These are phyloP conservation scores for Scortechinia acanthostroma DNA, from an alignment of 2,329 filamentous ascomycete species.

Conservation along the genomic window DNA sequence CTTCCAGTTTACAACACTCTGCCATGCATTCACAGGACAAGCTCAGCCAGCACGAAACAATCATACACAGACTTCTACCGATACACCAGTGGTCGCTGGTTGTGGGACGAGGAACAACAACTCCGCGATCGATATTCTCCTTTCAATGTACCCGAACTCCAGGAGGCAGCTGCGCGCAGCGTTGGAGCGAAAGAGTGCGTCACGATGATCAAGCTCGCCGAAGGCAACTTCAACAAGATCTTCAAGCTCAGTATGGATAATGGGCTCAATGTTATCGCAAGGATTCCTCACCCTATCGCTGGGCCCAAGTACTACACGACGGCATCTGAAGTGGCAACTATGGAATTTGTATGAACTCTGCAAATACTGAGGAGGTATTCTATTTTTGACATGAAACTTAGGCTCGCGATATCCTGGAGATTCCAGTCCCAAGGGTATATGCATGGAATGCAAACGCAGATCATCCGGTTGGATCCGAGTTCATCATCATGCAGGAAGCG, in stretches of 20 bases:
- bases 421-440: constrained; percentile 11
- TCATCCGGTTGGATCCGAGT: constrained; percentile 14
- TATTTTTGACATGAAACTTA: neutral
- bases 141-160: neutral
- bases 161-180: neutral
- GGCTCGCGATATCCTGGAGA: neutral
- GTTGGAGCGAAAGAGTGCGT: neutral
- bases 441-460: constrained; percentile 10
- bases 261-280: constrained; percentile 10
- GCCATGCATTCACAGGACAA: neutral
- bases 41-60: neutral
- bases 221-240: constrained; percentile 15
- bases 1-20: no score
- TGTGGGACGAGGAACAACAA: neutral
- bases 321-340: constrained; percentile 15
- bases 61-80: neutral
- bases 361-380: neutral
- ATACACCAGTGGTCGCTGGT: neutral
- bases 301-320: constrained; percentile 10
- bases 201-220: constrained; percentile 10
- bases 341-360: constrained; percentile 10
- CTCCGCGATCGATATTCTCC: neutral
- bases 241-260: constrained; percentile 13
- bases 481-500: constrained; percentile 14
- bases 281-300: constrained; percentile 9